phyloP scores from a whole-genome alignment of 306 rosid species.

The Cucumis hystrix region DNA sequence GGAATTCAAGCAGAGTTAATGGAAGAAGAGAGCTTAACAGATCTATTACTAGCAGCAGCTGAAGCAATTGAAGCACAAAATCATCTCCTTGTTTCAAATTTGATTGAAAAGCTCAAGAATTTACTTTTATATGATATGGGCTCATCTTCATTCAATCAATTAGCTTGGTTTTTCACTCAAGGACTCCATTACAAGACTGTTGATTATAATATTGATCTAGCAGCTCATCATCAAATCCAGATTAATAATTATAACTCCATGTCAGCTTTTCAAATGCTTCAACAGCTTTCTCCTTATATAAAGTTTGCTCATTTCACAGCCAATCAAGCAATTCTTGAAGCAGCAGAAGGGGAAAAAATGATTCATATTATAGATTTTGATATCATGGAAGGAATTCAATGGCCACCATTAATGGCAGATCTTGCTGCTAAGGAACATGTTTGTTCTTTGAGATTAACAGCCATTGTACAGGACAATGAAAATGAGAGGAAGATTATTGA shows the following conservation, averaged over 20 bases:
- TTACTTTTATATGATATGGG: constrained; percentile 6
- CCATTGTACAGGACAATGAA: constrained; percentile 22
- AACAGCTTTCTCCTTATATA: constrained; percentile 48
- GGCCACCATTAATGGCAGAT: constrained; percentile 65
- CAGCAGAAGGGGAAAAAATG: constrained; percentile 23
- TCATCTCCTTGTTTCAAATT: constrained; percentile 22
- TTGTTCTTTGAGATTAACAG: constrained; percentile 36
- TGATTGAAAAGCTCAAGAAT: constrained; percentile 25
- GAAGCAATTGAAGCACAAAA: constrained; percentile 58
- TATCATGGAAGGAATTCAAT: constrained; percentile 63
- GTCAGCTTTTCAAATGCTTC: constrained; percentile 39
- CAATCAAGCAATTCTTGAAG: constrained; percentile 61
- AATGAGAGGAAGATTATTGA: constrained; percentile 15
- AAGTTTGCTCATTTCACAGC: constrained; percentile 66
- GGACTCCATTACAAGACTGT: constrained; percentile 24
- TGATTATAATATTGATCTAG: not conserved
- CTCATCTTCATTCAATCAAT: constrained; percentile 29
- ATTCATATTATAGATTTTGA: constrained; percentile 57
- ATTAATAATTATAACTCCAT: constrained; percentile 3
- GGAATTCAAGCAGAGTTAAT: constrained; percentile 44
- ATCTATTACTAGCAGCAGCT: constrained; percentile 54
- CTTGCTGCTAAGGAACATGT: constrained; percentile 30
- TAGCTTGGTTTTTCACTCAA: constrained; percentile 40
- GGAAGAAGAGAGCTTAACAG: constrained; percentile 43
- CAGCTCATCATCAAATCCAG: not conserved